Percentiles rank a stretch among this genome's conserved stretches.
phyloP scores from a whole-genome alignment of 768 basidiomycete genomes.

The Podaxis sp. region DNA sequence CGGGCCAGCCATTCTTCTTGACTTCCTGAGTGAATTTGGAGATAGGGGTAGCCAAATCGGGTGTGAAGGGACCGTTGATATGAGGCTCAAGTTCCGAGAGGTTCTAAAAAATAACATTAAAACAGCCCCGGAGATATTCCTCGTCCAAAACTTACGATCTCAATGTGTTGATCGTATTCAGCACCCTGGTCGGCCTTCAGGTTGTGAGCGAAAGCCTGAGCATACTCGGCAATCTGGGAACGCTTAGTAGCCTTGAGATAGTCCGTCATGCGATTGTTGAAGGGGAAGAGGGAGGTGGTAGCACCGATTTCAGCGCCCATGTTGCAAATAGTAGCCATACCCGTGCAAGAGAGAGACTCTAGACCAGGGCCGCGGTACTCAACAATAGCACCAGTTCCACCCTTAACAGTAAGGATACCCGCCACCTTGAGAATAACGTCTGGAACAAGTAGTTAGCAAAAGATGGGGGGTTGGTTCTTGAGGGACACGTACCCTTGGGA shows the following conservation, averaged over 20 bases:
- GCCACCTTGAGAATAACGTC: constrained; percentile 99
- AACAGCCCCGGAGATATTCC: neutral
- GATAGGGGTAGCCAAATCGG: constrained; percentile 97
- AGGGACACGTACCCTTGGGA: constrained; percentile 71
- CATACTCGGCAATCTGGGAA: constrained; percentile 82
- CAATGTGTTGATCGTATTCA: constrained; percentile 92
- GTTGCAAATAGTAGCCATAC: constrained; percentile 99
- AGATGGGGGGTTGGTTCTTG: neutral
- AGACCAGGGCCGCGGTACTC: constrained; percentile 96
- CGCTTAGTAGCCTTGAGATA: constrained; percentile 98
- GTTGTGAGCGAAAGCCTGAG: constrained; percentile 87
- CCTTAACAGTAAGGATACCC: constrained; percentile 98
- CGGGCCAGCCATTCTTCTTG: constrained; percentile 95
- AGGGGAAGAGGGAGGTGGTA: constrained; percentile 98
- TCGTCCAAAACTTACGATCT: constrained; percentile 61
- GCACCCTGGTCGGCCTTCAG: constrained; percentile 82
- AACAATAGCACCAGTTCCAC: constrained; percentile 97
- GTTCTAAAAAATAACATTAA: constrained; percentile 51
- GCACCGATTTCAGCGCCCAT: constrained; percentile 99
- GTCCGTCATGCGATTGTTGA: constrained; percentile 90
- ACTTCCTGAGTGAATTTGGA: constrained; percentile 92
- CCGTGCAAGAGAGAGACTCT: constrained; percentile 94
- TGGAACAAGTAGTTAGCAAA: constrained; percentile 26
- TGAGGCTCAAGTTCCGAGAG: constrained; percentile 97
- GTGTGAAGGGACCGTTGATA: constrained; percentile 99